Conservation (phyloP, 179 eudicot genomes). For the Sideroxylon spinosum region DNA sequence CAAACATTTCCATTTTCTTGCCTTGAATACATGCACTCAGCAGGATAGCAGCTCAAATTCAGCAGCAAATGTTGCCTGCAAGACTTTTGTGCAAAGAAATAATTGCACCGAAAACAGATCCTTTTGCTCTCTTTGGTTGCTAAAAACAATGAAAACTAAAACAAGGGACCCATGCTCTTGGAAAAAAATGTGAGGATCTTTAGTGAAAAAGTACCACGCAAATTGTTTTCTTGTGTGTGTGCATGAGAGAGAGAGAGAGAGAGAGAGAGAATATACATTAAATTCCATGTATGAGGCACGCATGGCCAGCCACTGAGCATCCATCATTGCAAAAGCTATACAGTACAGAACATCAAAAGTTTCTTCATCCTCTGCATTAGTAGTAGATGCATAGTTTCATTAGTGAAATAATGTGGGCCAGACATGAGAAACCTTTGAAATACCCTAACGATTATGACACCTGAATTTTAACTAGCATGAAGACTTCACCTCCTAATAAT, state of each 20-base stretch:
- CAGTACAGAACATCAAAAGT: slow-evolving; percentile 85
- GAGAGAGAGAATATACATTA: slow-evolving; percentile 47
- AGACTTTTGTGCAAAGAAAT: background rate
- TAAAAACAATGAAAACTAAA: background rate
- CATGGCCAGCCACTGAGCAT: slow-evolving; percentile 97
- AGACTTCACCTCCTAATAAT: slow-evolving; percentile 64
- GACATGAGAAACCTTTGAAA: background rate
- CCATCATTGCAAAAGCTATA: slow-evolving; percentile 90
- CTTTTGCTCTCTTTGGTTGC: background rate
- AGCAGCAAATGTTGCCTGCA: background rate
- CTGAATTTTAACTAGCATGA: background rate
- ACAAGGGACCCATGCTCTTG: background rate
- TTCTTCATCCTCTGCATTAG: slow-evolving; percentile 70
- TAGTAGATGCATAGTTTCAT: slow-evolving; percentile 11
- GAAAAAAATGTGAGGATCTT: background rate
- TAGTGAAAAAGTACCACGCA: background rate
- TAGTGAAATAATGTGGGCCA: slow-evolving; percentile 6
- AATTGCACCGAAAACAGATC: background rate
- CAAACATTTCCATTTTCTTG: background rate
- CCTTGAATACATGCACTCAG: background rate
- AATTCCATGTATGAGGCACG: slow-evolving; percentile 93
- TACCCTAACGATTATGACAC: background rate
- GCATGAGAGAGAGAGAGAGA: slow-evolving; percentile 20
- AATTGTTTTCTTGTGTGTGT: no score
- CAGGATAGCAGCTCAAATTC: background rate